phyloP scores from a whole-genome alignment of 345 rosid species.

The Salix suchowensis region DNA sequence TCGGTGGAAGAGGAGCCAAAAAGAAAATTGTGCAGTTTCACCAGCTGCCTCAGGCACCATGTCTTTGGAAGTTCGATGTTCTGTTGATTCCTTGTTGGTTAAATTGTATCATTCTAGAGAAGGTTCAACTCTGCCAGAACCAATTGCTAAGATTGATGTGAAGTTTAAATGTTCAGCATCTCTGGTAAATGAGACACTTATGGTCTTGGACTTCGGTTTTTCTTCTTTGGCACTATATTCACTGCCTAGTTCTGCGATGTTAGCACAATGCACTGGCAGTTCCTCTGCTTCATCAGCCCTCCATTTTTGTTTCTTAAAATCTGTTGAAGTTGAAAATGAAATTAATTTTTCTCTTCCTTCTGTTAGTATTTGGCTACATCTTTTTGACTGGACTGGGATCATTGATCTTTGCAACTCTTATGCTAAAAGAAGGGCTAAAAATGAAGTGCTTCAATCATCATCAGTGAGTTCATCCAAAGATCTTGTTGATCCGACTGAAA shows the following conservation, averaged over 20 bases:
- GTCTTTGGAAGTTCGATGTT: constrained; percentile 40
- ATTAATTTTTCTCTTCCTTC: constrained; percentile 61
- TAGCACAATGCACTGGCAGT: constrained; percentile 49
- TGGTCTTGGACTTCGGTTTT: constrained; percentile 42
- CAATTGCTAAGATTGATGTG: constrained; percentile 58
- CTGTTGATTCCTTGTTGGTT: constrained; percentile 47
- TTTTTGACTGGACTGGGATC: constrained; percentile 50
- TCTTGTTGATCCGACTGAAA: constrained; percentile 17
- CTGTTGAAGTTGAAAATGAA: constrained; percentile 32
- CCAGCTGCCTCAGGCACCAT: constrained; percentile 29
- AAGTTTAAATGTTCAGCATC: constrained; percentile 54
- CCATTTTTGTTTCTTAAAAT: constrained; percentile 39
- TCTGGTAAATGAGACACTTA: constrained; percentile 41
- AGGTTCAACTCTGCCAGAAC: constrained; percentile 37
- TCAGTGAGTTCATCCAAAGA: constrained; percentile 18
- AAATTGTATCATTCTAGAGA: constrained; percentile 34
- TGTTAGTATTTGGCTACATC: constrained; percentile 68
- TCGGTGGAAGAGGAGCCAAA: constrained; percentile 38
- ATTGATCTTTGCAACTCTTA: constrained; percentile 35
- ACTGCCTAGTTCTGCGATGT: constrained; percentile 39
- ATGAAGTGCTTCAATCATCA: constrained; percentile 18
- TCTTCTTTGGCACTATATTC: constrained; percentile 49
- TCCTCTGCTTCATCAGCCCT: constrained; percentile 44
- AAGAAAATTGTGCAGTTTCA: constrained; percentile 32
- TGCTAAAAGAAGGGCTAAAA: constrained; percentile 34